Evolutionary conservation across 805 yeast species (phyloP), one percentile per base, ranked within the genome.

Genomic region (Wickerhamiella hasegawae): DNA sequence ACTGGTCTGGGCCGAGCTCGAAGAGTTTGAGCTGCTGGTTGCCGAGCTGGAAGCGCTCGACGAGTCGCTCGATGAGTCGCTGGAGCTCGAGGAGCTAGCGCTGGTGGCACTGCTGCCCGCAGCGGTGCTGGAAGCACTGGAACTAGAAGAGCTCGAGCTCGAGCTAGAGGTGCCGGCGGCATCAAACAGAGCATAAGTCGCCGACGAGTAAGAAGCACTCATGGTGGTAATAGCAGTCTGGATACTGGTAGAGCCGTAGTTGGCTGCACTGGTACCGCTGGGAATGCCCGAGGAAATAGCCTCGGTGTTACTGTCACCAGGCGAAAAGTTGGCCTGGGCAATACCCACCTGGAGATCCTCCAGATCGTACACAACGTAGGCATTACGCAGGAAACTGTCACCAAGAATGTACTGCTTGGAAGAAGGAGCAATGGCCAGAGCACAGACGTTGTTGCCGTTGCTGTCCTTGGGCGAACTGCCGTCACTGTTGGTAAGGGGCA

Each of bases 301-400:
- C 22, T 18, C 32, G 23, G 8, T 8, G 23, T 9, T 19, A 12
- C 16, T 16, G 4, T 8, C 6, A 14, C 23, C 23, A 8, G 32
- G 12, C 14, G 16, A 11, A 19, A 18, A 29, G n/a, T 26, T 42
- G 45, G 36, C 40, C 15, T 18, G 19, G 12, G 76, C 83, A 35
- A 78, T 41, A 1, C 76, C 70, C 23, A 78, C 58, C 47, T 66
- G 61, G 31, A 49, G 51, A 44, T 65, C 66, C 23, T 73, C 80
- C 33, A 75, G 57, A 51, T 79, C 79, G 51, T 66, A 74, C 16
- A 74, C 81, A 21, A 69, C 64, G 48, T 78, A 79, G 4, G 76
- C 76, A 29, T 67, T 63, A 38, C 79, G 62, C 39, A 79, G 55
- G 49, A 78, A 68, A 32, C 67, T 63, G 49, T 76, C 83, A 10